Evolutionary conservation across 129 eudicot species (phyloP).

Genomic region (Helianthus tuberosus): DNA sequence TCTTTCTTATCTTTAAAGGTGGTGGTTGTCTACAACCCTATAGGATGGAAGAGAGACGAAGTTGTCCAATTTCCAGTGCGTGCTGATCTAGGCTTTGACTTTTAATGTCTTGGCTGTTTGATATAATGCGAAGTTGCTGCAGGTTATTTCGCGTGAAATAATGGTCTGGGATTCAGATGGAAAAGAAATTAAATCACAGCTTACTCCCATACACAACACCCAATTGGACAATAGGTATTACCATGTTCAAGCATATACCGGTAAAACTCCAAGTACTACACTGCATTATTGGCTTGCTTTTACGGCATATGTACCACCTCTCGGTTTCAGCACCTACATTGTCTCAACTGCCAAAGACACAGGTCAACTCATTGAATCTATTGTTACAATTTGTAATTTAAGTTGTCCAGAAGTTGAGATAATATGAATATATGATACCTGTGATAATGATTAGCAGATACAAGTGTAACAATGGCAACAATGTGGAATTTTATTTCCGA

Average conservation of each 20-base stretch:
- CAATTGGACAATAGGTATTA: conserved; percentile 51
- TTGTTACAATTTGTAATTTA: conserved; percentile 14
- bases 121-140: conserved; percentile 19
- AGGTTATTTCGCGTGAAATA: conserved; percentile 67
- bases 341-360: conserved; percentile 56
- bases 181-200: conserved; percentile 73
- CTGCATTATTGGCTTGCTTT: conserved; percentile 80
- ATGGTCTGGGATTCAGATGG: conserved; percentile 78
- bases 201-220: conserved; percentile 68
- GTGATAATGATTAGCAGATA: conserved; percentile 40
- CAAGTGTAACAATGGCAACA: conserved; percentile 49
- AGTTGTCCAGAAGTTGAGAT: conserved; percentile 4
- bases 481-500: conserved; percentile 47
- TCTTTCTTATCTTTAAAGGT: conserved; percentile 43
- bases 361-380: conserved; percentile 42
- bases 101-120: conserved; percentile 9
- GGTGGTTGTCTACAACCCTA: conserved; percentile 76
- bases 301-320: conserved; percentile 80
- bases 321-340: conserved; percentile 88
- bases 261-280: conserved; percentile 54
- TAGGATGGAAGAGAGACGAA: conserved; percentile 96
- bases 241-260: conserved; percentile 76
- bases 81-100: conserved; percentile 20
- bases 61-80: conserved; percentile 93
- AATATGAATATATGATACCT: not conserved